Base-by-base conservation (phyloP, 805 yeast species). In the Wickerhamiella hasegawae region DNA sequence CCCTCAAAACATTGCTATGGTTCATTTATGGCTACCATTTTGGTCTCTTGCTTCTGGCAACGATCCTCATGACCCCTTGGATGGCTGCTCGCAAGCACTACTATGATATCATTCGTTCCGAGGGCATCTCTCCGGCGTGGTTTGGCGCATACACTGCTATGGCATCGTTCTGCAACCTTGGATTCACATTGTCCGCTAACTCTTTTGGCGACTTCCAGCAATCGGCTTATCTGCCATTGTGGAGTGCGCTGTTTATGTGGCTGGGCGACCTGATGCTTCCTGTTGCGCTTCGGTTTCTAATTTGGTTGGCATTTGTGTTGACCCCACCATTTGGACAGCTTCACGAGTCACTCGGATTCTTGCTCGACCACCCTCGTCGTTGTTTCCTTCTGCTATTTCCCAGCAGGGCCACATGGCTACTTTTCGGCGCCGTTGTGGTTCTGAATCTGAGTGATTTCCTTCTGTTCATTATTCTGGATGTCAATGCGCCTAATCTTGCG, bases 241-340 rank as follows among this genome's bases (percentile, higher is more conserved):
- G 74, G 23, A 59, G 71, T 42, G 62, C 74, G 2, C 71, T 82
- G 53, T 72, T 90, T 42, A 73, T 90, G 46, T 73, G 87, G 36
- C 72, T 82, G 43, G 99, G 99, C 12, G 90, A 90, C 55, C 87
- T 96, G 0, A 96, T 94, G 4, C 83, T 90, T 49, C 99, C 99
- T 0, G 67, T 85, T 2, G 55, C 82, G 20, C 59, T 90, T 32
- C 65, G 98, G 45, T 73, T 79, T 48, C 63, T 81, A 25, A 77
- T 90, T 33, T 90, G 96, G 96, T 38, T 76, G 1, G 45, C 78
- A 55, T 74, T 71, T 58, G 77, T 74, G 43, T 29, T 76, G 14
- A 63, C 92, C 0, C 77, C 68, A 26, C 80, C 76, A 1, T 57
- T 45, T 29, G 60, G 63, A 5, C 52, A 50, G 12, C 42, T 48